phyloP scores from a whole-genome alignment of 2,329 filamentous ascomycete species.

The Phaeosphaeria sp. region DNA sequence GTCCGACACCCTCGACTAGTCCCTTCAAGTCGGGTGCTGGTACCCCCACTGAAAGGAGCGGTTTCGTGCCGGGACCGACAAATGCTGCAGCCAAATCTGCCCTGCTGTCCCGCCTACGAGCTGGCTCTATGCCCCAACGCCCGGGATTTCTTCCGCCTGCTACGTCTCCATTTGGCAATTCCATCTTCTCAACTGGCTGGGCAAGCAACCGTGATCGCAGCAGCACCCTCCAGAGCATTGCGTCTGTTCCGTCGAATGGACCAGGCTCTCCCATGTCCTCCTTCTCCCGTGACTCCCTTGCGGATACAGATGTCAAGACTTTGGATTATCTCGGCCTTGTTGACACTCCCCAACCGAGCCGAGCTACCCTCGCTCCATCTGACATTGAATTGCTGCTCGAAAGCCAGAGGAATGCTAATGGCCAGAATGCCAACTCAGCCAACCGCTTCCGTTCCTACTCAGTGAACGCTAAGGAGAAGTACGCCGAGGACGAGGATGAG shows the following conservation, averaged over 20 bases:
- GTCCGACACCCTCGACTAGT: slow-evolving; percentile 84
- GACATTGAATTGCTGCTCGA: slow-evolving; percentile 58
- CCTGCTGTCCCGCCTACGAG: slow-evolving; percentile 82
- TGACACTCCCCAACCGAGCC: slow-evolving; percentile 84
- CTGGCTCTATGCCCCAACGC: slow-evolving; percentile 92
- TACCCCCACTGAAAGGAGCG: slow-evolving; percentile 45
- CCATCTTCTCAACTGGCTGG: slow-evolving; percentile 89
- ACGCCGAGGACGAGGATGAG: slow-evolving; percentile 60
- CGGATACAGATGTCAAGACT: slow-evolving; percentile 88
- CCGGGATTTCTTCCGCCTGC: slow-evolving; percentile 67
- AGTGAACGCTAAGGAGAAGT: slow-evolving; percentile 96
- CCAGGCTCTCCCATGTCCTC: slow-evolving; percentile 86
- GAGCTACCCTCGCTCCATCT: slow-evolving; percentile 73
- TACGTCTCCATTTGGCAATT: slow-evolving; percentile 79
- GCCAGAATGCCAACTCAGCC: slow-evolving; percentile 67
- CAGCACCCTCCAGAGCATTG: slow-evolving; percentile 87
- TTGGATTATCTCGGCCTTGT: slow-evolving; percentile 94
- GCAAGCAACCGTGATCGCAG: slow-evolving; percentile 79
- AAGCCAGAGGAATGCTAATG: slow-evolving; percentile 63
- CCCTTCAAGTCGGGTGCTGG: slow-evolving; percentile 75
- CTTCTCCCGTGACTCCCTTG: slow-evolving; percentile 82
- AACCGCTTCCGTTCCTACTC: slow-evolving; percentile 97
- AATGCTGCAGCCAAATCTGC: slow-evolving; percentile 67
- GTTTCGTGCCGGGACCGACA: slow-evolving; percentile 54
- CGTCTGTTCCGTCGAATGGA: slow-evolving; percentile 84